These are phyloP conservation scores for Fragilaria crotonensis DNA, from an alignment of 108 stramenopile genomes.

Conservation along the genomic window DNA sequence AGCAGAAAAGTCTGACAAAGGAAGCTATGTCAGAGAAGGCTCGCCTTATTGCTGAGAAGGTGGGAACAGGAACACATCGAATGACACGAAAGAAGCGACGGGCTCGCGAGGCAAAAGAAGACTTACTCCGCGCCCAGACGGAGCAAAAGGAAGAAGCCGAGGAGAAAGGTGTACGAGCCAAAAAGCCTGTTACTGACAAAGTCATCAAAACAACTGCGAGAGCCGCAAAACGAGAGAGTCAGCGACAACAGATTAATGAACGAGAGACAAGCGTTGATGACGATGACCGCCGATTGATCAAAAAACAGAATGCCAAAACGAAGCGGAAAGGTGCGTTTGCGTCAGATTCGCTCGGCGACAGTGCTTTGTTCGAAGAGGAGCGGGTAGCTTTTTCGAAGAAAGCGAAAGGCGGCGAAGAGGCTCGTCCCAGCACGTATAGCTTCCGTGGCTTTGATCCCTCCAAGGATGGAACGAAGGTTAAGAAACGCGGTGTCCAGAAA, in stretches of 20 bases:
- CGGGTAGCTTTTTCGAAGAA: slow-evolving; percentile 54
- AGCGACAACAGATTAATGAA: slow-evolving; percentile 17
- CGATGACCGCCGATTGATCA: slow-evolving; percentile 10
- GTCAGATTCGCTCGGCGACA: slow-evolving; percentile 69
- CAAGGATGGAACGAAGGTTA: slow-evolving; percentile 37
- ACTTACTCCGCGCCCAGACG: slow-evolving; percentile 26
- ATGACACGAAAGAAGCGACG: slow-evolving; percentile 87
- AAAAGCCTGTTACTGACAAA: slow-evolving; percentile 25
- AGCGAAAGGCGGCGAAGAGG: slow-evolving; percentile 25
- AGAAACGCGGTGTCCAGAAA: slow-evolving; percentile 48
- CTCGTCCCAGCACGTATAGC: slow-evolving; percentile 23
- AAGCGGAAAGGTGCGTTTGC: slow-evolving; percentile 37
- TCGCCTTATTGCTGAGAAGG: slow-evolving; percentile 60
- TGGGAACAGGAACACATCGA: slow-evolving; percentile 72
- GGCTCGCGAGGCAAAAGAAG: slow-evolving; percentile 55
- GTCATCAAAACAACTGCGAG: slow-evolving; percentile 46
- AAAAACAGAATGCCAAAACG: slow-evolving; percentile 21
- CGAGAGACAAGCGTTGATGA: slow-evolving; percentile 13
- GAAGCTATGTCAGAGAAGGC: slow-evolving; percentile 56
- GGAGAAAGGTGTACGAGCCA: slow-evolving; percentile 38
- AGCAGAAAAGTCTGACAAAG: slow-evolving; percentile 51
- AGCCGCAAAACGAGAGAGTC: slow-evolving; percentile 34
- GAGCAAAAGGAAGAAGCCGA: slow-evolving; percentile 28
- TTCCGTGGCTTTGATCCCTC: slow-evolving; percentile 55
- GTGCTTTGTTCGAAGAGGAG: slow-evolving; percentile 71